A percentile compares a stretch with the other conserved stretches of the same genome.
Conservation (phyloP, 2,329 filamentous ascomycete species). For the Pseudogymnoascus verrucosus region DNA sequence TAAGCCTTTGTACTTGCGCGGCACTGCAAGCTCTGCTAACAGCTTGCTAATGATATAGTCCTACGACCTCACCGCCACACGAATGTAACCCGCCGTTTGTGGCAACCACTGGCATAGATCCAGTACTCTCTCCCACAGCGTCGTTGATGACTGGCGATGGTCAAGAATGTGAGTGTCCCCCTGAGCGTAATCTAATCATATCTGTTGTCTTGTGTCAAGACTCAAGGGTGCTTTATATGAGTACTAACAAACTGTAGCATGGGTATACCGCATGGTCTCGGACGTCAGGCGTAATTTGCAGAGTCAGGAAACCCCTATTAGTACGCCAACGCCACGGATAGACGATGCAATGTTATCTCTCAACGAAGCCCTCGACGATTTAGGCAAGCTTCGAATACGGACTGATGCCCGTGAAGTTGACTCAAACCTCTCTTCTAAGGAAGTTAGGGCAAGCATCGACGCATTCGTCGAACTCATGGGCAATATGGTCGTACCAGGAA, state of each 20-base stretch:
- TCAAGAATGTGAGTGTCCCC: background rate
- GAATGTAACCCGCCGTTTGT: background rate
- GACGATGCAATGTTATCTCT: background rate
- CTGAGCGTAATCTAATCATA: background rate
- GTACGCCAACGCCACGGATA: background rate
- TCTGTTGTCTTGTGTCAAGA: background rate
- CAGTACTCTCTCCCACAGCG: background rate
- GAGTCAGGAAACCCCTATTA: constrained; percentile 1
- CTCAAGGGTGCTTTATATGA: background rate
- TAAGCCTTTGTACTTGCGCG: background rate
- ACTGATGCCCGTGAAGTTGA: background rate
- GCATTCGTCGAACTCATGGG: background rate
- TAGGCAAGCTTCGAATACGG: constrained; percentile 2
- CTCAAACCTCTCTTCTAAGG: background rate
- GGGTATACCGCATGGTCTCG: constrained; percentile 6
- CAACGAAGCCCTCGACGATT: constrained; percentile 1
- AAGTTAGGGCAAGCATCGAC: background rate
- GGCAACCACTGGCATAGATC: background rate
- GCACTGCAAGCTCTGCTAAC: background rate
- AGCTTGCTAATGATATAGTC: background rate
- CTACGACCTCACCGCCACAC: background rate
- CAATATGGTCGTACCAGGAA: background rate
- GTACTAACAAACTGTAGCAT: background rate
- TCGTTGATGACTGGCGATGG: constrained; percentile 2
- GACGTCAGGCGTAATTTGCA: constrained; percentile 7